Evolutionary conservation across 345 rosid genomes (phyloP).

Genomic region (Camelina sativa): DNA sequence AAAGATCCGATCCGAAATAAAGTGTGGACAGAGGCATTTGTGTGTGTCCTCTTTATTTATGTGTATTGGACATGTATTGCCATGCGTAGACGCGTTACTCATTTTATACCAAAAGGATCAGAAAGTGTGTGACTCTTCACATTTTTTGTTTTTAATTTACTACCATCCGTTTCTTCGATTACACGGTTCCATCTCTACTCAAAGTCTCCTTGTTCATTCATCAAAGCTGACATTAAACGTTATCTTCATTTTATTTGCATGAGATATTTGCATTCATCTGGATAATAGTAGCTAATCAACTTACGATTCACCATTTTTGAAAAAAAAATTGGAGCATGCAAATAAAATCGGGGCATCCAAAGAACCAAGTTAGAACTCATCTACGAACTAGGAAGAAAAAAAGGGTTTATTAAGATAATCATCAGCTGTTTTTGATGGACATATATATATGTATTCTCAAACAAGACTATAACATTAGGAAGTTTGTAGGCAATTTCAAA

Average conservation of each 20-base stretch:
- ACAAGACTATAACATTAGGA: slow-evolving; percentile 31
- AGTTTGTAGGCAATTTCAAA: slow-evolving; percentile 33
- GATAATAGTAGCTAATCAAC: neutral
- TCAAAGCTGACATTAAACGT: neutral
- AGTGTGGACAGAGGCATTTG: neutral
- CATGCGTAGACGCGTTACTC: slow-evolving; percentile 34
- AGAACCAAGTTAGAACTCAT: slow-evolving; percentile 3
- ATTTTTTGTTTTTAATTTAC: neutral
- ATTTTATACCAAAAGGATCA: neutral
- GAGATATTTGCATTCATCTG: neutral
- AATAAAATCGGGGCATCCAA: neutral
- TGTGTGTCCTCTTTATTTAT: slow-evolving; percentile 19
- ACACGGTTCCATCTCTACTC: slow-evolving; percentile 17
- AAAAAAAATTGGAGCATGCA: no score
- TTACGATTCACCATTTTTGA: neutral
- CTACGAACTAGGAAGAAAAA: neutral
- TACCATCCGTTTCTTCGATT: neutral
- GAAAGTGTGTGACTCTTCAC: slow-evolving; percentile 1
- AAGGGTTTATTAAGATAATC: slow-evolving; percentile 27
- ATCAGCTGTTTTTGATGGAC: slow-evolving; percentile 39
- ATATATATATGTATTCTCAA: slow-evolving; percentile 30
- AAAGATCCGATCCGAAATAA: neutral
- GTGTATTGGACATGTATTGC: slow-evolving; percentile 34
- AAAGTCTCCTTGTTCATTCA: neutral
- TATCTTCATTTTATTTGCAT: neutral